phyloP scores from a whole-genome alignment of 768 basidiomycete species.

The Boletellus sp. region DNA sequence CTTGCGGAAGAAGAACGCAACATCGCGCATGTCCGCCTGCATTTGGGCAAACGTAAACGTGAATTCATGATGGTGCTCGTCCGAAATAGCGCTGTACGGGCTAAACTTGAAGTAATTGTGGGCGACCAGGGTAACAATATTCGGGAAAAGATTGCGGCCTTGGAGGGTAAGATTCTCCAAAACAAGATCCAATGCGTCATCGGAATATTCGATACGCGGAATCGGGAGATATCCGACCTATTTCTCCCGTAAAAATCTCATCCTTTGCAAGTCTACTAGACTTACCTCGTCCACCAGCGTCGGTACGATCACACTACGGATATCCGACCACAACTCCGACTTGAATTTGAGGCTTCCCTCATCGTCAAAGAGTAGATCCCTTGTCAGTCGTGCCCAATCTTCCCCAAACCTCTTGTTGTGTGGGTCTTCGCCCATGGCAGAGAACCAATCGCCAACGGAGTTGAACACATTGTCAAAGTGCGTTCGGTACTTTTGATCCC shows the following conservation, averaged over 20 bases:
- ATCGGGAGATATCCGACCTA: constrained; percentile 83
- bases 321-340: constrained; percentile 83
- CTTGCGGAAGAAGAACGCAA: constrained; percentile 86
- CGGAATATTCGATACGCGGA: constrained; percentile 91
- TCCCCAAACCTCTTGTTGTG: constrained; percentile 77
- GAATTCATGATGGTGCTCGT: constrained; percentile 68
- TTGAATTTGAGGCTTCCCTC: constrained; percentile 90
- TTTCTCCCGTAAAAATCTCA: neutral
- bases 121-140: constrained; percentile 66
- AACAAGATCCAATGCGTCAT: constrained; percentile 81
- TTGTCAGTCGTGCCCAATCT: constrained; percentile 78
- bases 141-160: constrained; percentile 88
- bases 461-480: constrained; percentile 83
- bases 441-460: constrained; percentile 73
- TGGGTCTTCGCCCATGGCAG: constrained; percentile 80
- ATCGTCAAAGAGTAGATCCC: constrained; percentile 70
- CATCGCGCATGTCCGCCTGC: constrained; percentile 91
- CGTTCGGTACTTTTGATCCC: constrained; percentile 62
- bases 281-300: constrained; percentile 68
- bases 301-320: constrained; percentile 79
- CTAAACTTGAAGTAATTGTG: constrained; percentile 83
- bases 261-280: neutral
- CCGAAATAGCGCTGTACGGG: constrained; percentile 57
- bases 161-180: constrained; percentile 90
- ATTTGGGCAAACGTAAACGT: constrained; percentile 77